Percentiles rank a stretch among this genome's conserved stretches.
Evolutionary conservation across 2,329 filamentous ascomycete species (phyloP).

Genomic region (Colletotrichum abscissum): DNA sequence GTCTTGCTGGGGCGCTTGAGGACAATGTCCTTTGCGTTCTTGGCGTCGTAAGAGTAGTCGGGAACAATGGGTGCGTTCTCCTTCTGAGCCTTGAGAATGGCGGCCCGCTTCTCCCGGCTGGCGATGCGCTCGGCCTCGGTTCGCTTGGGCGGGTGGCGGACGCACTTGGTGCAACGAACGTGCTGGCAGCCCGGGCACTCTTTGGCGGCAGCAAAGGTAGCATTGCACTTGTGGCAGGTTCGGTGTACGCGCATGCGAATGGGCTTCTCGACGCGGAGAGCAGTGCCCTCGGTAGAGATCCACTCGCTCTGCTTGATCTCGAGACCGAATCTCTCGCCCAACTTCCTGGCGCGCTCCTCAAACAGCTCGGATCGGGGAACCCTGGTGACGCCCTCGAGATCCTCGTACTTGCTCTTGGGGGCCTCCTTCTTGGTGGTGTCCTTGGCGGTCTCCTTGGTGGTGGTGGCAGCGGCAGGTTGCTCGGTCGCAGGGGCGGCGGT

Average conservation of each 20-base stretch:
- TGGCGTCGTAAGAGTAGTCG: slow-evolving; percentile 59
- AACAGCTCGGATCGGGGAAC: slow-evolving; percentile 63
- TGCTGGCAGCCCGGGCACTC: slow-evolving; percentile 84
- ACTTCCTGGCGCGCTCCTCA: slow-evolving; percentile 66
- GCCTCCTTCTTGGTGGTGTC: slow-evolving; percentile 33
- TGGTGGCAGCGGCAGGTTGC: slow-evolving; percentile 16
- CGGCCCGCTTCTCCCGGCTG: slow-evolving; percentile 62
- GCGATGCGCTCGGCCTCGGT: slow-evolving; percentile 65
- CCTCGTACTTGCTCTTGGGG: slow-evolving; percentile 35
- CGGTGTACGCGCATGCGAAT: slow-evolving; percentile 83
- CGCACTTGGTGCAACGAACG: slow-evolving; percentile 82
- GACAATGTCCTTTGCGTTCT: slow-evolving; percentile 57
- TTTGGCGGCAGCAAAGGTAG: slow-evolving; percentile 78
- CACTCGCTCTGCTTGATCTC: slow-evolving; percentile 66
- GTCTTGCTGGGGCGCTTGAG: slow-evolving; percentile 74
- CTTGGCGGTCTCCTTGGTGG: slow-evolving; percentile 30
- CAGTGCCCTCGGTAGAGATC: slow-evolving; percentile 64
- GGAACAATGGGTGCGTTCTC: slow-evolving; percentile 65
- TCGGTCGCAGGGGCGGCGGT: slow-evolving; percentile 15
- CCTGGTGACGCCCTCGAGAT: slow-evolving; percentile 44
- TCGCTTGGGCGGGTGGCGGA: slow-evolving; percentile 77
- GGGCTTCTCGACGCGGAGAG: slow-evolving; percentile 76
- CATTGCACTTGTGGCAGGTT: slow-evolving; percentile 84
- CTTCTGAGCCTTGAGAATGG: slow-evolving; percentile 64
- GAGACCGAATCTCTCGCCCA: slow-evolving; percentile 66